These are phyloP conservation scores for Phyllosticta citribraziliensis DNA, from an alignment of 2,329 filamentous ascomycete genomes.

Conservation along the genomic window DNA sequence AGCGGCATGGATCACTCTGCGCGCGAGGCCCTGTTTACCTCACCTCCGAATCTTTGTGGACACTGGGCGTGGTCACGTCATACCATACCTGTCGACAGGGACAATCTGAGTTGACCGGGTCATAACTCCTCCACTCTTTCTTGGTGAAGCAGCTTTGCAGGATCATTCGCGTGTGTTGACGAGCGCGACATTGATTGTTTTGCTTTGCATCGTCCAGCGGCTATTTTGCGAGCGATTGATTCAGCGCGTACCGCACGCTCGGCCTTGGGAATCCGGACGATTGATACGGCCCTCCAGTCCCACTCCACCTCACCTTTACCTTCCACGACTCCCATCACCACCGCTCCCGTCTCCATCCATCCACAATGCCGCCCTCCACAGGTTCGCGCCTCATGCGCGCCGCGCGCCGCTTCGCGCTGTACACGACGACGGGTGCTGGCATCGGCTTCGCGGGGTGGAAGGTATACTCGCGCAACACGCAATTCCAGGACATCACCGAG, in stretches of 20 bases:
- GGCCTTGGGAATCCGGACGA: background rate
- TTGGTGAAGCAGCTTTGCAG: background rate
- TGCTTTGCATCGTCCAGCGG: background rate
- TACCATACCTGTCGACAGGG: no score
- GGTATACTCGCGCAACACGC: conserved; percentile 26
- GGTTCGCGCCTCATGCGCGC: background rate
- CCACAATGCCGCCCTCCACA: background rate
- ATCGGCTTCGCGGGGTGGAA: conserved; percentile 20
- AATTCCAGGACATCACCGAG: conserved; percentile 24
- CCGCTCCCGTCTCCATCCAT: background rate
- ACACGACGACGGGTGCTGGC: background rate
- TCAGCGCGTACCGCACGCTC: background rate
- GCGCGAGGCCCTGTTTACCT: no score
- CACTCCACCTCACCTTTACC: background rate
- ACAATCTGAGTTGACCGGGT: background rate
- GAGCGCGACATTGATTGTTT: background rate
- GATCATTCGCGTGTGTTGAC: background rate
- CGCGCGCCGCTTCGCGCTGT: background rate
- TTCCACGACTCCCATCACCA: background rate
- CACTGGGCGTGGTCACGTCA: no score
- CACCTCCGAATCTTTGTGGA: no score
- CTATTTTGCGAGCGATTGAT: background rate
- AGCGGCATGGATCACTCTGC: no score
- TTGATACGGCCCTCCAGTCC: background rate
- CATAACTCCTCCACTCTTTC: background rate